These are phyloP conservation scores for Drechslerella dactyloides DNA, from an alignment of 2,329 filamentous ascomycete species.

Conservation along the genomic window DNA sequence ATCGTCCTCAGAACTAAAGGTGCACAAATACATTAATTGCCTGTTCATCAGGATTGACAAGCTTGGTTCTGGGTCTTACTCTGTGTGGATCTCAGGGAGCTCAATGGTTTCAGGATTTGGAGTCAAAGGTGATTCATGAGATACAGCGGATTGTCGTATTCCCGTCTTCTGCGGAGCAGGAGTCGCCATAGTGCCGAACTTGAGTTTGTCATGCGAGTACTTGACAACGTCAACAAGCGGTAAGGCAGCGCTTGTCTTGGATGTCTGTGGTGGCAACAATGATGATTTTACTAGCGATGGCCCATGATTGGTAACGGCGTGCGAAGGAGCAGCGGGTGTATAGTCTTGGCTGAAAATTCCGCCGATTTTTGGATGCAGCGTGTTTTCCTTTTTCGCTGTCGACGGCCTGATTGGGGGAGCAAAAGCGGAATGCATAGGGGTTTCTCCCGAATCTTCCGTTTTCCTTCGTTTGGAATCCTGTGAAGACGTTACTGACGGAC, in stretches of 20 bases:
- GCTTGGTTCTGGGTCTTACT: slow-evolving; percentile 58
- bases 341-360: slow-evolving; percentile 49
- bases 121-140: slow-evolving; percentile 73
- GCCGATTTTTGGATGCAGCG: slow-evolving; percentile 53
- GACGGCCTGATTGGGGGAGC: slow-evolving; percentile 84
- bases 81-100: slow-evolving; percentile 92
- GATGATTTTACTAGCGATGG: slow-evolving; percentile 30
- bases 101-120: slow-evolving; percentile 86
- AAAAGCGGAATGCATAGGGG: slow-evolving; percentile 72
- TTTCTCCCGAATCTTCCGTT: slow-evolving; percentile 71
- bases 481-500: slow-evolving; percentile 65
- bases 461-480: slow-evolving; percentile 79
- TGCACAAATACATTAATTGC: slow-evolving; percentile 5
- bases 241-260: slow-evolving; percentile 52
- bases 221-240: slow-evolving; percentile 55
- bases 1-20: slow-evolving; percentile 67
- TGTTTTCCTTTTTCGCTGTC: slow-evolving; percentile 62
- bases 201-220: slow-evolving; percentile 55
- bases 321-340: slow-evolving; percentile 23
- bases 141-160: slow-evolving; percentile 49
- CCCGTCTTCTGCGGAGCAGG: slow-evolving; percentile 40
- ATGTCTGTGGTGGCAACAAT: slow-evolving; percentile 42
- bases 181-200: slow-evolving; percentile 52
- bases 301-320: slow-evolving; percentile 15
- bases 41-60: background rate